Evolutionary conservation across 2,329 filamentous ascomycete species (phyloP).

Genomic region (Sphaerulina vaccinii): DNA sequence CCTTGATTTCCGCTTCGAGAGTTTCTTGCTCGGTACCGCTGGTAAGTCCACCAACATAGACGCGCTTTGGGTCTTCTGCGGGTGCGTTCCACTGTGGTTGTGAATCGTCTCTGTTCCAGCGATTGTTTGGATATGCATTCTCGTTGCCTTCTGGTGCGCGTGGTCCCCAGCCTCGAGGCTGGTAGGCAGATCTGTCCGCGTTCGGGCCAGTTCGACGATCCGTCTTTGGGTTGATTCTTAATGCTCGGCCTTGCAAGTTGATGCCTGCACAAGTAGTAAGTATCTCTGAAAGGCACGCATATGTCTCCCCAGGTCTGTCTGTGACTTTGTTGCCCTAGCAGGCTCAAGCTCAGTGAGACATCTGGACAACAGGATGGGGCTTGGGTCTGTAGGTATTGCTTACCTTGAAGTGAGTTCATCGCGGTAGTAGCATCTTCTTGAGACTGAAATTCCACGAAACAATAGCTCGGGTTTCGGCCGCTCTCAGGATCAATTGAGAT

Average conservation of each 20-base stretch:
- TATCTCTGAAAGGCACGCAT: no score
- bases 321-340: no score
- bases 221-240: constrained; percentile 57
- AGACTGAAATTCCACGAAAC: constrained; percentile 66
- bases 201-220: constrained; percentile 9
- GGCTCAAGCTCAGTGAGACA: no score
- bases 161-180: neutral
- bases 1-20: constrained; percentile 44
- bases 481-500: constrained; percentile 69
- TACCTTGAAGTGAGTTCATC: constrained; percentile 58
- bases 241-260: constrained; percentile 56
- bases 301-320: no score
- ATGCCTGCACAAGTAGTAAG: no score
- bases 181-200: neutral
- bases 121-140: constrained; percentile 37
- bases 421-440: constrained; percentile 58
- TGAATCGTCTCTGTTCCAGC: constrained; percentile 46
- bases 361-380: no score
- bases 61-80: constrained; percentile 41
- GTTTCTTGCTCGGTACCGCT: constrained; percentile 43
- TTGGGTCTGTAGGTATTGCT: no score
- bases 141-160: constrained; percentile 4
- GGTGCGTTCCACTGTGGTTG: constrained; percentile 34
- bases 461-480: constrained; percentile 69
- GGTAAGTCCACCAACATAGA: constrained; percentile 47